These are phyloP conservation scores for Tritrichomonas musculus DNA, from an alignment of 208 protist species.

Conservation along the genomic window DNA sequence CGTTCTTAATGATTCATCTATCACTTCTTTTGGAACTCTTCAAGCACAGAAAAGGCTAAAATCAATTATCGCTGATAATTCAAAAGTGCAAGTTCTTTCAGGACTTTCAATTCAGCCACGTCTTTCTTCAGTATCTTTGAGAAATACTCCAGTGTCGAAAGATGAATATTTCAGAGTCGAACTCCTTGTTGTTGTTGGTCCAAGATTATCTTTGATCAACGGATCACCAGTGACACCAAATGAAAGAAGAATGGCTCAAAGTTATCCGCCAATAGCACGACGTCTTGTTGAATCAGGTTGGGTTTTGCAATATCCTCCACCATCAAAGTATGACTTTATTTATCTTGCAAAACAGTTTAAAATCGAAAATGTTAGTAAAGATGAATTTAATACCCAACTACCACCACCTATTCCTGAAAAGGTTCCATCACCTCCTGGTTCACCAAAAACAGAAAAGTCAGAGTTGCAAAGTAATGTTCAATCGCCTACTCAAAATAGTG, in stretches of 20 bases:
- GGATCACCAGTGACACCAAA: neutral
- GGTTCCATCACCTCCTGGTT: neutral
- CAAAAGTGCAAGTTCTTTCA: neutral
- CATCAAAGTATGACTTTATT: neutral
- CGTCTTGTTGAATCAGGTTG: neutral
- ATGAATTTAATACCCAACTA: too few relatives aligned
- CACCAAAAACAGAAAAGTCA: neutral
- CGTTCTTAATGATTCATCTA: neutral
- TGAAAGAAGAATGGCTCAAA: neutral
- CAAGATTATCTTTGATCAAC: neutral
- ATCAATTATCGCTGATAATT: neutral
- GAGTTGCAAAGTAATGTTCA: neutral
- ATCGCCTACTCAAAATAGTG: too few relatives aligned
- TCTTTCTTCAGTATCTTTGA: neutral
- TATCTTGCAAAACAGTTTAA: neutral
- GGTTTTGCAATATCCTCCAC: neutral
- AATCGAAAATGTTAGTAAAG: neutral
- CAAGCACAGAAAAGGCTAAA: neutral
- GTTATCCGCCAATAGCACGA: neutral
- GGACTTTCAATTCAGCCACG: neutral
- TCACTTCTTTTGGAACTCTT: neutral
- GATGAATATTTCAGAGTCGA: neutral
- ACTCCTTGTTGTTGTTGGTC: neutral
- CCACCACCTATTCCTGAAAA: neutral
- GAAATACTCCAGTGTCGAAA: neutral